Conservation (phyloP, 495 filamentous ascomycete species). For the Penicillium pulvis region DNA sequence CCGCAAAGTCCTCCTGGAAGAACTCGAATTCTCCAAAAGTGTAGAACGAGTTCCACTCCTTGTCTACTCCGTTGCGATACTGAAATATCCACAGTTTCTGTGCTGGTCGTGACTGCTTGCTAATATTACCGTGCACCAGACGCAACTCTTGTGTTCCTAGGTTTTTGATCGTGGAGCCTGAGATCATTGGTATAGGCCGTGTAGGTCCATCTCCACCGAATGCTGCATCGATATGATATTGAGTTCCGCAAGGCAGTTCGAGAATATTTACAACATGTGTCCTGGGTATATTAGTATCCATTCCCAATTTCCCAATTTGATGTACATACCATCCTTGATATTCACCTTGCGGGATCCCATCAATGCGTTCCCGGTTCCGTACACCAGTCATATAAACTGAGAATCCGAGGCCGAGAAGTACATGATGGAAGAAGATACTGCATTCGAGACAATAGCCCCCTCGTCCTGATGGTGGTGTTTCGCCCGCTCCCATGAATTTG, state of each 20-base stretch:
- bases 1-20: constrained; percentile 60
- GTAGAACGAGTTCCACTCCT: constrained; percentile 59
- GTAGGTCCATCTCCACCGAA: constrained; percentile 68
- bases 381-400: constrained; percentile 54
- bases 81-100: constrained; percentile 66
- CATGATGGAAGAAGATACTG: constrained; percentile 65
- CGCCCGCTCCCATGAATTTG: constrained; percentile 58
- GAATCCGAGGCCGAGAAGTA: constrained; percentile 66
- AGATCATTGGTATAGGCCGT: constrained; percentile 53
- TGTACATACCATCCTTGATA: constrained; percentile 44
- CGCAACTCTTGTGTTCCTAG: constrained; percentile 55
- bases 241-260: constrained; percentile 43
- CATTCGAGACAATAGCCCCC: constrained; percentile 82
- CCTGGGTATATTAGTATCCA: constrained; percentile 30
- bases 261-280: constrained; percentile 73
- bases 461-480: constrained; percentile 39
- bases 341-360: constrained; percentile 35
- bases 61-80: constrained; percentile 46
- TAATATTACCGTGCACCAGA: constrained; percentile 48
- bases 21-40: constrained; percentile 64
- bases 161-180: constrained; percentile 38
- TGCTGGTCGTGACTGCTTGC: constrained; percentile 39
- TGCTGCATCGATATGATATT: constrained; percentile 69
- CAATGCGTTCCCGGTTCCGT: constrained; percentile 35
- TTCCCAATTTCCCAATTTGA: neutral